Evolutionary conservation across 306 rosid genomes (phyloP), one percentile per base, ranked within the genome.

Genomic region (Sicyos baderoa): DNA sequence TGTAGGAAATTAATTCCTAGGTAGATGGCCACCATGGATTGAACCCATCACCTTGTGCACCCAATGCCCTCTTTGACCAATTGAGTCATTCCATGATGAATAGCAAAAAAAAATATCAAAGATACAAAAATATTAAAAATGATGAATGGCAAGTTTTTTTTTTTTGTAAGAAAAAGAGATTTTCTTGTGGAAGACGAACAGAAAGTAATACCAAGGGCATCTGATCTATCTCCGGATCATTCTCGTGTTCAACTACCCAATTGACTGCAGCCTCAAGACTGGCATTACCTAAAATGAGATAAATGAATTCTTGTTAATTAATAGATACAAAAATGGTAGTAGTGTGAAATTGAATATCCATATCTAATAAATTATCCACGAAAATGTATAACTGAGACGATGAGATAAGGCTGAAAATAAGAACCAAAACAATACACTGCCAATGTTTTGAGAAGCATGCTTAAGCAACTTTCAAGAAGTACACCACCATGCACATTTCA

Each of bases 181-280:
- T 37, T 37, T 37, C 0, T 37, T 37, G 44, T 8, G 44, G 10
- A 45, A 45, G 52, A 71, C 17, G 6, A 65, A 68, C 63, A 51
- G 68, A 13, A 56, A 17, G 45, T 3, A 69, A 45, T 90, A 93
- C 99, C 93, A 83, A 59, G 76, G 97, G 96, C 90, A 93, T 88
- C 84, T 90, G 80, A 72, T 93, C 99, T 68, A 93, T 81, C 75
- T 88, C 91, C 15, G 84, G 58, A 57, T 85, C 95, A 81, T 84
- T 76, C 82, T 93, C 99, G 40, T 88, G 96, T 78, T 90, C 96
- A 51, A 86, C 97, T 71, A 93, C 79, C 99, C 99, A 93, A 78
- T 70, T 88, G 55, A 93, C 84, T 22, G 97, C 96, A 77, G 88
- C 90, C 84, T 93, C 99, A 69, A 93, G 79, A 75, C 99, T 74